phyloP scores from a whole-genome alignment of 345 rosid species.

The Populus euphratica region DNA sequence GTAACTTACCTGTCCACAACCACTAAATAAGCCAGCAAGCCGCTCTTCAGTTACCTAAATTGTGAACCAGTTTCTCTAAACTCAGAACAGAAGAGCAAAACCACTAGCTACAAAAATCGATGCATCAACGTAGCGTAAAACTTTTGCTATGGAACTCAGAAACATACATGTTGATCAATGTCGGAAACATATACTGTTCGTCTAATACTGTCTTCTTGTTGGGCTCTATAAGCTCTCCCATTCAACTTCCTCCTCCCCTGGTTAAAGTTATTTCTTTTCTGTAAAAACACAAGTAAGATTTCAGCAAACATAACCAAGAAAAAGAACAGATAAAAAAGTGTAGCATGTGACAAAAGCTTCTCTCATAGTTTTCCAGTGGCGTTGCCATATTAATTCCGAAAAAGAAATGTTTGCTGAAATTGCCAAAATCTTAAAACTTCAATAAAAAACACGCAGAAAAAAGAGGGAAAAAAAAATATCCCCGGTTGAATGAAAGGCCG shows the following conservation, averaged over 20 bases:
- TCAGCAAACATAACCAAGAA: neutral
- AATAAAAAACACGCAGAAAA: neutral
- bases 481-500: neutral
- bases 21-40: constrained; percentile 74
- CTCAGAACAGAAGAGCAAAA: constrained; percentile 9
- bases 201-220: constrained; percentile 63
- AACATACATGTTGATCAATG: constrained; percentile 54
- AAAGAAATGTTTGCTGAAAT: neutral
- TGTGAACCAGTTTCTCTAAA: neutral
- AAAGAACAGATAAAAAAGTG: neutral
- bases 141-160: neutral
- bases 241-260: constrained; percentile 59
- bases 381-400: neutral
- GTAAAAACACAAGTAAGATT: constrained; percentile 14
- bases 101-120: neutral
- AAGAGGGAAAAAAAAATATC: neutral
- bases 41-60: constrained; percentile 80
- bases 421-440: neutral
- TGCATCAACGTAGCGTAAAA: neutral
- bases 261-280: constrained; percentile 57
- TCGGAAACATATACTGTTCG: constrained; percentile 64
- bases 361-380: neutral
- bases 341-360: neutral
- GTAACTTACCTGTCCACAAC: constrained; percentile 73
- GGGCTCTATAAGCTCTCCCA: constrained; percentile 57